phyloP scores from a whole-genome alignment of 352 stramenopile genomes.

The Phytophthora meadii region DNA sequence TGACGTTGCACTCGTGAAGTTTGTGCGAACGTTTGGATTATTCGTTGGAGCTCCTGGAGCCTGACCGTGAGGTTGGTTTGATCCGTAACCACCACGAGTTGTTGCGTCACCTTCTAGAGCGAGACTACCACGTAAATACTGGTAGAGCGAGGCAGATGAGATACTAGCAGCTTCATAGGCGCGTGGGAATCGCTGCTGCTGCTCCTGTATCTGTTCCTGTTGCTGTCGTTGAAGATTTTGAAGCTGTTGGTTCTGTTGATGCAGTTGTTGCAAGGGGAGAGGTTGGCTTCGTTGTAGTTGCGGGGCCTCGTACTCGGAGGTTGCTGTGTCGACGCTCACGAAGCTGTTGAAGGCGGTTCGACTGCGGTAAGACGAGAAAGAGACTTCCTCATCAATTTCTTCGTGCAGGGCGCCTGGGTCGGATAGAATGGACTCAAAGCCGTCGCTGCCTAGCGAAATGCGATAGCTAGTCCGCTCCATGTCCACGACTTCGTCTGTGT shows the following conservation, averaged over 20 bases:
- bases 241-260: conserved; percentile 29
- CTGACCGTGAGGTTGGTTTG: conserved; percentile 12
- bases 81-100: background rate
- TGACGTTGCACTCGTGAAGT: conserved; percentile 44
- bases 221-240: conserved; percentile 34
- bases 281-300: conserved; percentile 5
- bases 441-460: conserved; percentile 39
- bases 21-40: conserved; percentile 48
- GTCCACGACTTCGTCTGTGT: conserved; percentile 52
- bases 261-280: conserved; percentile 28
- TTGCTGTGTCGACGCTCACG: conserved; percentile 34
- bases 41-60: conserved; percentile 22
- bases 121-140: conserved; percentile 28
- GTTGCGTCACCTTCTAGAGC: background rate
- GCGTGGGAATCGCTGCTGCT: conserved; percentile 27
- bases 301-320: conserved; percentile 22
- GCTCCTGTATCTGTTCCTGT: conserved; percentile 30
- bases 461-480: conserved; percentile 26
- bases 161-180: conserved; percentile 31
- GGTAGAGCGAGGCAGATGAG: conserved; percentile 28
- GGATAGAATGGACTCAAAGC: conserved; percentile 37
- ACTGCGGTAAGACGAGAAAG: conserved; percentile 20
- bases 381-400: conserved; percentile 22
- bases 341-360: conserved; percentile 36
- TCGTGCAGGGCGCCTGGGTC: conserved; percentile 12